These are phyloP conservation scores for Cytospora chrysosperma DNA, from an alignment of 2,329 filamentous ascomycete genomes.

Conservation along the genomic window DNA sequence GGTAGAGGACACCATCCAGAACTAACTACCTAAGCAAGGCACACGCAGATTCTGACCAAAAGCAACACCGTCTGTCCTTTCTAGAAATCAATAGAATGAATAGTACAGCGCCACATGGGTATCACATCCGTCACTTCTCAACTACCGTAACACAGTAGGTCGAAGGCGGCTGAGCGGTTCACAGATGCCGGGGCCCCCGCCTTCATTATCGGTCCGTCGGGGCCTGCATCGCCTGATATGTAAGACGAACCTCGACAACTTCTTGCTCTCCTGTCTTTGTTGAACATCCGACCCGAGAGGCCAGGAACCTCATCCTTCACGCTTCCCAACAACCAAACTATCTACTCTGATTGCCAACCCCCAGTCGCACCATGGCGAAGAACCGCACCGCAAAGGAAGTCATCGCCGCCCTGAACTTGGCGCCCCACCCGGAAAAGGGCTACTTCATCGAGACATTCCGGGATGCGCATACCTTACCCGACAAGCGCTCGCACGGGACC, in stretches of 20 bases:
- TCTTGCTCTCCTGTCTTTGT: background rate
- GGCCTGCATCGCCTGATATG: background rate
- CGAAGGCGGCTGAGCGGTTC: background rate
- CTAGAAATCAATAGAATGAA: background rate
- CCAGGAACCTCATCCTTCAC: background rate
- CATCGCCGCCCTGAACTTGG: slow-evolving; percentile 3
- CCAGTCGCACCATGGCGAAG: background rate
- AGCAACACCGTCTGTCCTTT: background rate
- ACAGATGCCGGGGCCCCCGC: background rate
- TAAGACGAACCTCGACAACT: background rate
- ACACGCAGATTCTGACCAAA: background rate
- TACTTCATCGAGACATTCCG: slow-evolving; percentile 1
- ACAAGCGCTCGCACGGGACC: background rate
- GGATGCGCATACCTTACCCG: background rate
- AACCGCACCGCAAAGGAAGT: slow-evolving; percentile 1
- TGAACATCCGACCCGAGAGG: background rate
- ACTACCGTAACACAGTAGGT: background rate
- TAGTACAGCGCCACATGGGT: background rate
- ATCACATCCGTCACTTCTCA: background rate
- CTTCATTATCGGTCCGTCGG: background rate
- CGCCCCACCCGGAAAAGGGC: slow-evolving; percentile 5
- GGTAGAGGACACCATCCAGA: too few species aligned
- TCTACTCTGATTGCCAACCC: background rate
- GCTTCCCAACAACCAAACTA: background rate
- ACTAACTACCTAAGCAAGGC: background rate